Conservation (phyloP, 2,329 filamentous ascomycete genomes). For the Aspergillus niger region DNA sequence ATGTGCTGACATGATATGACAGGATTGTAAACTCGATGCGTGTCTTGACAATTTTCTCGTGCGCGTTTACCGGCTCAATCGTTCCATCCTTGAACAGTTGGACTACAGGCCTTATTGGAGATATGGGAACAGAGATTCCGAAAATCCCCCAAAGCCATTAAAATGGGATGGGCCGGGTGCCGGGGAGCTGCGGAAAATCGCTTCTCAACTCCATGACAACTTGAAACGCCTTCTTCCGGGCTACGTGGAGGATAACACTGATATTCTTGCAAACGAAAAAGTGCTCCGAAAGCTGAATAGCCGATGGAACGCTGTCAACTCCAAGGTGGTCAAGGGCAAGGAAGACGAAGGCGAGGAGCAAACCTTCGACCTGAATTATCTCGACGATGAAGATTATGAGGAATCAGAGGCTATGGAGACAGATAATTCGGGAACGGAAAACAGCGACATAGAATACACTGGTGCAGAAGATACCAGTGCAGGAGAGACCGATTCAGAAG, state of each 20-base stretch:
- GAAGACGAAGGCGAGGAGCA: too few relatives aligned
- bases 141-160: too few relatives aligned
- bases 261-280: background rate
- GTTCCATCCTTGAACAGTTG: background rate
- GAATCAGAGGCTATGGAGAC: too few relatives aligned
- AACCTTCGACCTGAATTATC: too few relatives aligned
- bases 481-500: too few relatives aligned
- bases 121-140: too few relatives aligned
- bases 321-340: accelerated
- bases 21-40: background rate
- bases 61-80: background rate
- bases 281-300: accelerated
- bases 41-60: background rate
- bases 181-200: background rate
- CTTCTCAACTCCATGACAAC: background rate
- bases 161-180: too few relatives aligned
- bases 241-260: background rate
- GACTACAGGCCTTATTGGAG: background rate
- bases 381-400: too few relatives aligned
- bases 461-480: too few relatives aligned
- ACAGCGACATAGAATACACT: too few relatives aligned
- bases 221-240: background rate
- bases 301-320: background rate
- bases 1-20: background rate
- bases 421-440: too few relatives aligned